Conservation (phyloP, 208 protist species). For the Trypanosoma brucei region DNA sequence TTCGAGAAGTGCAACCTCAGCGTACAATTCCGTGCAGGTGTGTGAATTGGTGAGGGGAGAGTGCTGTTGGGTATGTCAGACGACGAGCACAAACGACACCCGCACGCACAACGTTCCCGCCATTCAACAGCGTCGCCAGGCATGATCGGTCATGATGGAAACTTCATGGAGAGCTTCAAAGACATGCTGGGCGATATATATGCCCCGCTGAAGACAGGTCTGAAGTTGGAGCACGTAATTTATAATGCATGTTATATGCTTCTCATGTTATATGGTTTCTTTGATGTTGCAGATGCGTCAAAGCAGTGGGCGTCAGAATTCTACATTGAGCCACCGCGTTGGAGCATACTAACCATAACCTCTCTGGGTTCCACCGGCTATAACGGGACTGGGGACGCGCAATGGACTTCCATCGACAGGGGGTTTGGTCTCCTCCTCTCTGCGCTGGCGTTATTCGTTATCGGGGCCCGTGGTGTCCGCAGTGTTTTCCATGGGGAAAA, state of each 20-base stretch:
- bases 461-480: constrained; percentile 5
- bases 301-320: background rate
- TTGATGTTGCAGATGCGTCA: constrained; percentile 2
- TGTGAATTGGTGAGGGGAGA: background rate
- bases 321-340: constrained; percentile 3
- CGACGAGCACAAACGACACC: background rate
- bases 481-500: background rate
- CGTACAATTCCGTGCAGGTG: no score
- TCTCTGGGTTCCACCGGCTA: constrained; percentile 12
- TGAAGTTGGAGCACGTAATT: constrained; percentile 1
- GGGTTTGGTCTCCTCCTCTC: background rate
- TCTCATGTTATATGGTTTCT: constrained; percentile 10
- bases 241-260: background rate
- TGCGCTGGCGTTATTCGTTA: background rate
- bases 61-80: background rate
- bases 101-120: background rate
- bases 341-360: background rate
- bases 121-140: background rate
- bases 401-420: constrained; percentile 4
- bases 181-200: background rate
- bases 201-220: background rate
- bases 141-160: background rate
- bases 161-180: background rate
- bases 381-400: constrained; percentile 3
- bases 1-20: no score